Base-by-base conservation (phyloP, 1,284 basidiomycete genomes). In the Cryptococcus wingfieldii region DNA sequence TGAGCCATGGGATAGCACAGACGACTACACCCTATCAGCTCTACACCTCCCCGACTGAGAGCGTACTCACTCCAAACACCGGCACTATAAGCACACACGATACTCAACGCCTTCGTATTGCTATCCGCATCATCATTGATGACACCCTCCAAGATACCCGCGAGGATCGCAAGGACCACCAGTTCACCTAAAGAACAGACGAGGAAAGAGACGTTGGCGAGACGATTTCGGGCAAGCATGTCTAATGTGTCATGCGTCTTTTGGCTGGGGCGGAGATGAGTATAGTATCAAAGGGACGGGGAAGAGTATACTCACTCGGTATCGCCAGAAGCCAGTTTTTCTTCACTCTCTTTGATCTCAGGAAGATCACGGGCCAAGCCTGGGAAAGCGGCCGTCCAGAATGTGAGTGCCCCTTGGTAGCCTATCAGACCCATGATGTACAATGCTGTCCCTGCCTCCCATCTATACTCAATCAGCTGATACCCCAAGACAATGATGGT, bases 391-490 rank as follows among this genome's bases (percentile, higher is more conserved):
- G 89, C 89, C 0, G 87, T 86, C 69, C 89, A 93, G 76, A 90
- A 62, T 2, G 89, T 84, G 72, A 90, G 73, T 27, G 85, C 80
- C 54, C 86, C 83, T 83, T 90, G 89, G 69, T 90, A 90, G 0
- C 84, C 80, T 49, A 90, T 87, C 52, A 90, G 86, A 14, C 88
- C 86, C 31, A 90, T 75, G 80, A 93, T 89, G 68, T 88, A 93
- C 3, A 93, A 76, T 0, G 77, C 86, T 82, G 90, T 89, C 0
- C 86, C 87, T 5, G 81, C 78, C 42, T 80, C 80, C 90, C 89
- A 93, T 28, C 86, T 81, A 28, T 51, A 34, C n/a, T 12, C 8
- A 7, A 1, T 42, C 12, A 34, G 31, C 31, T 34, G 23, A 23
- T 23, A 23, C 23, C 31, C 31, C 31, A 34, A 34, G 2, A 10